phyloP scores from a whole-genome alignment of 768 basidiomycete genomes.

The Amanita rubescens region DNA sequence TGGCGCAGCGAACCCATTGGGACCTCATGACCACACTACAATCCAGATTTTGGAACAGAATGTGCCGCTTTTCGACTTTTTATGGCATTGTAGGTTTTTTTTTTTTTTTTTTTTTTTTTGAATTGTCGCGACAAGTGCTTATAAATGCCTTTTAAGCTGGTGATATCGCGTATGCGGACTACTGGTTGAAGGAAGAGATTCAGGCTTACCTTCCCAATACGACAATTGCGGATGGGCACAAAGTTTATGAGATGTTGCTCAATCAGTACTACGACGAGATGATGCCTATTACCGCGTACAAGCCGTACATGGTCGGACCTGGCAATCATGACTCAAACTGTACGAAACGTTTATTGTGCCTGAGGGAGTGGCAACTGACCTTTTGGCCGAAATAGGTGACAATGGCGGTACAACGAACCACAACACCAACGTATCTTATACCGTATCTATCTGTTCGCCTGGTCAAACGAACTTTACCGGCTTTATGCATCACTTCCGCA shows the following conservation, averaged over 20 bases:
- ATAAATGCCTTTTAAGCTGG: conserved; percentile 4
- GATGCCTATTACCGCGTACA: conserved; percentile 14
- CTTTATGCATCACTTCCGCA: conserved; percentile 14
- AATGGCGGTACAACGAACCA: conserved; percentile 10
- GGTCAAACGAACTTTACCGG: conserved; percentile 18
- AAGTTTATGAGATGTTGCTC: conserved; percentile 16
- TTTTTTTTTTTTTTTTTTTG: too few relatives aligned
- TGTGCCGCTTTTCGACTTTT: conserved; percentile 8
- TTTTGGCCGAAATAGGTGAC: conserved; percentile 4
- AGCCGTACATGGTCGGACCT: conserved; percentile 17
- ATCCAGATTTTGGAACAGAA: conserved; percentile 11
- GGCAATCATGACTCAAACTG: conserved; percentile 18
- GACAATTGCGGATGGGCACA: conserved; percentile 12
- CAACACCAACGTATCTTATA: neutral
- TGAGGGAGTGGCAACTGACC: neutral
- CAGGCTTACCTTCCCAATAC: conserved; percentile 13
- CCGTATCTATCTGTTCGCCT: conserved; percentile 12
- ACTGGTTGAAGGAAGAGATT: conserved; percentile 15
- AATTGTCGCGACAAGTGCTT: neutral
- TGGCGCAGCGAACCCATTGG: conserved; percentile 11
- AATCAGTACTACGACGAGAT: conserved; percentile 16
- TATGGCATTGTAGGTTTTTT: conserved; percentile 14
- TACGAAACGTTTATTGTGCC: neutral
- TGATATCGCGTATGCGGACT: conserved; percentile 15
- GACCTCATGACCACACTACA: conserved; percentile 12